Evolutionary conservation across 768 basidiomycete genomes (phyloP).

Genomic region (Plicaturopsis crispa): DNA sequence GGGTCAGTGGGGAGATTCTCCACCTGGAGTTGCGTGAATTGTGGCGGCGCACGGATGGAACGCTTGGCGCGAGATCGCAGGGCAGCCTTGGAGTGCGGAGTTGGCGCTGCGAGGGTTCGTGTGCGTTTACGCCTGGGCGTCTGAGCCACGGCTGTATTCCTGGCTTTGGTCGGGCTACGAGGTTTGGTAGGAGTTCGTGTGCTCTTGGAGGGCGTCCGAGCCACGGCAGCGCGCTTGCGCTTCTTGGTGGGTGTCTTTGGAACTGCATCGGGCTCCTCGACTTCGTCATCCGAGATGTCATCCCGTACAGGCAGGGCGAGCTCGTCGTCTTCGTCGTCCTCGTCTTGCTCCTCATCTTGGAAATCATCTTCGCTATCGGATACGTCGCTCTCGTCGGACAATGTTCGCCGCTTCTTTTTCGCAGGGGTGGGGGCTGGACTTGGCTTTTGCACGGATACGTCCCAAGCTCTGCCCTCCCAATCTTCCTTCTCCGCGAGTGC

Average conservation of each 20-base stretch:
- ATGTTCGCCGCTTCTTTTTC: conserved; percentile 11
- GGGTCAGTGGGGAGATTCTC: conserved; percentile 62
- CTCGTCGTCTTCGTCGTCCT: conserved; percentile 16
- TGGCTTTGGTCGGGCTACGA: conserved; percentile 7
- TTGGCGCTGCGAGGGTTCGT: conserved; percentile 48
- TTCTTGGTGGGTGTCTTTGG: conserved; percentile 50
- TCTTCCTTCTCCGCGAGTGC: conserved; percentile 29
- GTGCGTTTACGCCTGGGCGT: conserved; percentile 27
- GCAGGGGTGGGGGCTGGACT: conserved; percentile 3
- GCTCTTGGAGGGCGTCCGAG: conserved; percentile 18
- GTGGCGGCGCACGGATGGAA: conserved; percentile 20
- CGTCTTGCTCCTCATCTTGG: conserved; percentile 16
- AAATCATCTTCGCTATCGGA: conserved; percentile 12
- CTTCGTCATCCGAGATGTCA: conserved; percentile 18
- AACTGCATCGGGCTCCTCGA: conserved; percentile 10
- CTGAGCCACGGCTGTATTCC: too few species aligned
- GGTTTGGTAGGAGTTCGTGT: conserved; percentile 6
- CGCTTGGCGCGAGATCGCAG: conserved; percentile 35
- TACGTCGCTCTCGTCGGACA: conserved; percentile 18
- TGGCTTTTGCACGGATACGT: conserved; percentile 23
- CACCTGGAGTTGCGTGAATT: conserved; percentile 22
- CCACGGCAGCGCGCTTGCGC: conserved; percentile 30
- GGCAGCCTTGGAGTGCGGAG: conserved; percentile 71
- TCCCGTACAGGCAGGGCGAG: conserved; percentile 12
- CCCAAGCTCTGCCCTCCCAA: conserved; percentile 40